These are phyloP conservation scores for Botrytis fragariae DNA, from an alignment of 2,329 filamentous ascomycete genomes.

Conservation along the genomic window DNA sequence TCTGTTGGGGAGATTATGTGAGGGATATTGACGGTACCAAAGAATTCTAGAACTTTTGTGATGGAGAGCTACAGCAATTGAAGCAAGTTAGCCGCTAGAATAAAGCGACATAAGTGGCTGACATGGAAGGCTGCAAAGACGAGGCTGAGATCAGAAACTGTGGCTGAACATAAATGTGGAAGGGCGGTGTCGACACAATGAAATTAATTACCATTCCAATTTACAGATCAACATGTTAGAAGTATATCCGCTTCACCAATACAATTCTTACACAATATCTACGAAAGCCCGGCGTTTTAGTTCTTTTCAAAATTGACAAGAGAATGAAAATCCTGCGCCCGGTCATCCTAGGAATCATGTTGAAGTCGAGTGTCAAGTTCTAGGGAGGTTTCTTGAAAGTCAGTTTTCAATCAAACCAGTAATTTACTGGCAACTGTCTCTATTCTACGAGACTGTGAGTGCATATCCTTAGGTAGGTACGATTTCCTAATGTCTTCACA, in stretches of 20 bases:
- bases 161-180: background rate
- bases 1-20: background rate
- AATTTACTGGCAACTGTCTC: background rate
- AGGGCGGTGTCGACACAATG: background rate
- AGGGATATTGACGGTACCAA: background rate
- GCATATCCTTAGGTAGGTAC: background rate
- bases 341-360: background rate
- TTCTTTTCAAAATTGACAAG: background rate
- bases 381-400: background rate
- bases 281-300: background rate
- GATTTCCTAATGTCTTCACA: background rate
- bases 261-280: background rate
- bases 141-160: background rate
- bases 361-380: background rate
- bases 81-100: conserved; percentile 5
- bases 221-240: background rate
- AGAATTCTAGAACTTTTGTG: conserved; percentile 2
- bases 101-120: background rate
- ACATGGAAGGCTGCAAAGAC: background rate
- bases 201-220: background rate
- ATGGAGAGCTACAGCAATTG: conserved; percentile 4
- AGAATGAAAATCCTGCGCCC: background rate
- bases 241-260: background rate
- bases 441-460: background rate
- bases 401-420: background rate